phyloP scores from a whole-genome alignment of 306 rosid genomes.

The Acacia melanoxylon region DNA sequence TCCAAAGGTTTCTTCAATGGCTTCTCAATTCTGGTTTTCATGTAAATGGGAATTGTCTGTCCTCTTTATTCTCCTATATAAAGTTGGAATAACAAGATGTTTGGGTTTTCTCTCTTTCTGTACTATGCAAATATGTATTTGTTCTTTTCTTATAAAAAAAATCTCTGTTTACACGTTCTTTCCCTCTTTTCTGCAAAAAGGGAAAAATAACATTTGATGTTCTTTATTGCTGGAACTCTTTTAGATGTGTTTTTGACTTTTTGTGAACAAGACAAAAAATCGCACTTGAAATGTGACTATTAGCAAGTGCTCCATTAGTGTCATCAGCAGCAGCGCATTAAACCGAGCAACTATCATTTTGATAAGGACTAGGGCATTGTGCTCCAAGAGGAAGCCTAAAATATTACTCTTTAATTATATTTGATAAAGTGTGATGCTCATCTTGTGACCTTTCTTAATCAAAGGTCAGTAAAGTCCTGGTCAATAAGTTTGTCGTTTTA shows the following conservation, averaged over 20 bases:
- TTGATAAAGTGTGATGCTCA: not conserved
- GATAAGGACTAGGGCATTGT: not conserved
- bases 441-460: not conserved
- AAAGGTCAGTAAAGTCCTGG: not conserved
- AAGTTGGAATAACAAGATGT: conserved; percentile 35
- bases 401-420: not conserved
- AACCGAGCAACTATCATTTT: not conserved
- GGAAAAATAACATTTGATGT: not conserved
- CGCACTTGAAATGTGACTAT: not conserved
- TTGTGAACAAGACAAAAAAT: not conserved
- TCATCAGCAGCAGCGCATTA: conserved; percentile 24
- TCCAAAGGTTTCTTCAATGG: conserved; percentile 33
- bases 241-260: not conserved
- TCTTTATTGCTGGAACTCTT: not conserved
- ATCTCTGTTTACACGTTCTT: not conserved
- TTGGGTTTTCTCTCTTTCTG: conserved; percentile 13
- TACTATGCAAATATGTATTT: conserved; percentile 11
- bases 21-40: conserved; percentile 24
- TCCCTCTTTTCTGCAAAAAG: not conserved
- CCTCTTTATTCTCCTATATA: conserved; percentile 30
- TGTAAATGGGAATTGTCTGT: conserved; percentile 42
- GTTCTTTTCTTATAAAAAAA: not conserved
- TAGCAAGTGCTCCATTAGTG: conserved; percentile 16
- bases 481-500: not conserved
- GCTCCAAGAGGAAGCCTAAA: conserved; percentile 4